Evolutionary conservation across 2,329 filamentous ascomycete species (phyloP), one percentile per base, ranked within the genome.

Genomic region (Allantophomopsis cytisporea): DNA sequence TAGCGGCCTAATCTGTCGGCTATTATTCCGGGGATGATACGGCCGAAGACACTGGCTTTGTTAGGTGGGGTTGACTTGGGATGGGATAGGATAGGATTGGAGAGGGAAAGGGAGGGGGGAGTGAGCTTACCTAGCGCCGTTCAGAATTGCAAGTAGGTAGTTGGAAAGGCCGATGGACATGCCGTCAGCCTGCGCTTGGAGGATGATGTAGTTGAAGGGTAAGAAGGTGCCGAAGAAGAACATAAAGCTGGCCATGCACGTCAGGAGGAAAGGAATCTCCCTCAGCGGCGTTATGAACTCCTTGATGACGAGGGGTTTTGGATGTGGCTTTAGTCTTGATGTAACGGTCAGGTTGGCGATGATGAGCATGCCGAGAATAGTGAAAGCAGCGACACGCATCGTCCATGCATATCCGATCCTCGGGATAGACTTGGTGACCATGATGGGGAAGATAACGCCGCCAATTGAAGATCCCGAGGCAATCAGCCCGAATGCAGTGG

Each of bases 361-460:
- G 39, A 62, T 50, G 38, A 73, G 58, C 46, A 79, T 59, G 5
- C 54, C 63, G 2, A 80, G 58, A 36, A 79, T 68, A 28, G 76
- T 48, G 46, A 80, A 77, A 1, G 68, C 64, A 17, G 60, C 62
- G 36, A 66, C 66, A 7, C 73, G 63, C 61, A 78, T 73, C 1
- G 69, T 58, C 76, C 72, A 79, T 31, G 60, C 53, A 48, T 73
- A 71, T 28, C 72, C 69, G 38, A 75, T 59, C 36, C 61, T 28
- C 0, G 60, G 60, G 35, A 79, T 68, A 16, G 80, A 55, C 28
- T 65, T 64, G 2, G 64, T 57, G 11, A 77, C 64, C 66, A 80
- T 73, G 48, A 79, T 76, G 0, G 76, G 75, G 36, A 77, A 68
- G 30, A 78, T 65, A 13, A 80, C 69, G 14, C 68, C 69, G 2